These are phyloP conservation scores for Saitozyma sp. DNA, from an alignment of 768 basidiomycete species.

Conservation along the genomic window DNA sequence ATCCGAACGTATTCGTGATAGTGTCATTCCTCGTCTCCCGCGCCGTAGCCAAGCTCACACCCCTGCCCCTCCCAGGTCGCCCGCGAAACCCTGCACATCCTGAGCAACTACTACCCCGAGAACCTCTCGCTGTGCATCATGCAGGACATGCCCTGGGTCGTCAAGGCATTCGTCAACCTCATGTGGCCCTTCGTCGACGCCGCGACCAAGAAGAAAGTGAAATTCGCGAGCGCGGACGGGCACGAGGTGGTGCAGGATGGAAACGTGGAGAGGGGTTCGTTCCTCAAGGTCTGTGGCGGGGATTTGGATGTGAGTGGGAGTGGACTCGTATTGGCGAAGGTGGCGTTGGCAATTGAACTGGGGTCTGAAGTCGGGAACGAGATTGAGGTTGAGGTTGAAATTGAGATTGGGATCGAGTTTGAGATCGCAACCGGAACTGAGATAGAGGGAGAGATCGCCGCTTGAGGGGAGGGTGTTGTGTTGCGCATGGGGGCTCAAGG, in stretches of 20 bases:
- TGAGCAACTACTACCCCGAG: constrained; percentile 44
- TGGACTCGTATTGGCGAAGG: neutral
- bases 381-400: too few species aligned
- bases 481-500: too few species aligned
- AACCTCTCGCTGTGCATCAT: constrained; percentile 36
- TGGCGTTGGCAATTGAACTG: too few species aligned
- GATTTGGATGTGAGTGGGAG: constrained; percentile 36
- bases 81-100: constrained; percentile 37
- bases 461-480: too few species aligned
- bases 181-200: constrained; percentile 53
- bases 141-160: constrained; percentile 42
- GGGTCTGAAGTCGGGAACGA: too few species aligned
- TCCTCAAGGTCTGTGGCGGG: constrained; percentile 45
- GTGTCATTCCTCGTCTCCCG: neutral
- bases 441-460: too few species aligned
- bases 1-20: neutral
- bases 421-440: too few species aligned
- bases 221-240: constrained; percentile 20
- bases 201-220: constrained; percentile 35
- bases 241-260: constrained; percentile 14
- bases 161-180: constrained; percentile 44
- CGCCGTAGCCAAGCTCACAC: too few species aligned
- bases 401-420: too few species aligned
- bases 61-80: constrained; percentile 20
- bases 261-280: constrained; percentile 22